Conservation (phyloP, 768 basidiomycete species). For the Gloeostereum incarnatum region DNA sequence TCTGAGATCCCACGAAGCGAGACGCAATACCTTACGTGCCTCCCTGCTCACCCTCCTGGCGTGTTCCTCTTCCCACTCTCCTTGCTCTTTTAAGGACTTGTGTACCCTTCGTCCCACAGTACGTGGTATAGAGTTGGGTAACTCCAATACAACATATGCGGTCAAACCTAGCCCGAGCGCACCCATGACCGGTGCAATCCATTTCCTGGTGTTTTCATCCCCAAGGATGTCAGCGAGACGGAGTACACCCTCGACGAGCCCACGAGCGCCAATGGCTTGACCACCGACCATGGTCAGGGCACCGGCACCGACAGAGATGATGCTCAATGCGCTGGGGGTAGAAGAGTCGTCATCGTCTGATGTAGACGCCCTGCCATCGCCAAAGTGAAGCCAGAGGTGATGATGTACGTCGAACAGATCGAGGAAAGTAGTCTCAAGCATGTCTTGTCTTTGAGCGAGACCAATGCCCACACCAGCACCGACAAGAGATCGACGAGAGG, state of each 20-base stretch:
- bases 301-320: slow-evolving; percentile 73
- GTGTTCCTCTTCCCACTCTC: slow-evolving; percentile 46
- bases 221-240: slow-evolving; percentile 72
- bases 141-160: slow-evolving; percentile 77
- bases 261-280: slow-evolving; percentile 66
- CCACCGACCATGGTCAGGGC: slow-evolving; percentile 87
- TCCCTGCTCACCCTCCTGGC: slow-evolving; percentile 67
- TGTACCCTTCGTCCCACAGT: slow-evolving; percentile 84
- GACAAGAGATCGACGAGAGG: slow-evolving; percentile 33
- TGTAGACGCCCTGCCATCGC: slow-evolving; percentile 27
- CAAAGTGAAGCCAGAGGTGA: slow-evolving; percentile 65
- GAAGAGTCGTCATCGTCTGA: slow-evolving; percentile 26
- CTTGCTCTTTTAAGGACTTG: slow-evolving; percentile 44
- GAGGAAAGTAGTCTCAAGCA: slow-evolving; percentile 71
- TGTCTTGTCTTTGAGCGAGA: slow-evolving; percentile 65
- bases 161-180: slow-evolving; percentile 64
- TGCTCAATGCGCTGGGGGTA: slow-evolving; percentile 54
- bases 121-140: slow-evolving; percentile 81
- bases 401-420: slow-evolving; percentile 86
- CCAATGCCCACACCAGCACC: slow-evolving; percentile 82
- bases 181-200: slow-evolving; percentile 83
- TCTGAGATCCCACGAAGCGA: slow-evolving; percentile 85
- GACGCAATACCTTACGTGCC: slow-evolving; percentile 86
- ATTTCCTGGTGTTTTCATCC: slow-evolving; percentile 73
- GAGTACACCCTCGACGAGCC: slow-evolving; percentile 69